Conservation (phyloP, 345 rosid species). For the Eucalyptus curtisii region DNA sequence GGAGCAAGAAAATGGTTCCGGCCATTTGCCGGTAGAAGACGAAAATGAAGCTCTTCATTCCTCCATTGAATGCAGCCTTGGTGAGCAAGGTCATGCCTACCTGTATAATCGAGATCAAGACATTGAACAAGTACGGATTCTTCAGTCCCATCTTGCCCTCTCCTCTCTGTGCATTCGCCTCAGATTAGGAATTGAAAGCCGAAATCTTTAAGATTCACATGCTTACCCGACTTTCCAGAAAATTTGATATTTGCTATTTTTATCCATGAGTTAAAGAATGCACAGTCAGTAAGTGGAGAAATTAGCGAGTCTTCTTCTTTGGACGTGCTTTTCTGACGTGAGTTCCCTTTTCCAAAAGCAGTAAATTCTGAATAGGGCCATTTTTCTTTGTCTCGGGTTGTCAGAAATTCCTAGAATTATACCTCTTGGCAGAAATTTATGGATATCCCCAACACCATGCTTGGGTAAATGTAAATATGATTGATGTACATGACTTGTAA, state of each 20-base stretch:
- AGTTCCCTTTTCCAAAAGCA: background rate
- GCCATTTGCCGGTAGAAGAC: conserved; percentile 4
- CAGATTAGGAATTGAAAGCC: background rate
- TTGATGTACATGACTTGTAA: background rate
- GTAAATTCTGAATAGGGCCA: background rate
- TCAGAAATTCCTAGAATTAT: background rate
- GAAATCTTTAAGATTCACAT: background rate
- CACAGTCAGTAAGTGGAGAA: background rate
- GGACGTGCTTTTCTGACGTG: background rate
- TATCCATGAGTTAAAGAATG: background rate
- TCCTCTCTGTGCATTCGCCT: background rate
- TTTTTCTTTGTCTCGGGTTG: background rate
- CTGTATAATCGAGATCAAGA: background rate
- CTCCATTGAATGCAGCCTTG: conserved; percentile 7
- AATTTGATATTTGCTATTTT: background rate
- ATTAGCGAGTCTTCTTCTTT: background rate
- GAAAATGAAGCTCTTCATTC: conserved; percentile 9
- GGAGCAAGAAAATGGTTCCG: conserved; percentile 5
- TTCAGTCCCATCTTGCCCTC: background rate
- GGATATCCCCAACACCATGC: background rate
- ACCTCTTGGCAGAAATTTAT: background rate
- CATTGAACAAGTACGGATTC: background rate
- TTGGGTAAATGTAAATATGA: background rate
- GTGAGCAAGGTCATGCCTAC: conserved; percentile 6
- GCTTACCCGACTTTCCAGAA: background rate